Evolutionary conservation across 306 rosid species (phyloP), one percentile per base, ranked within the genome.

Genomic region (Elaeagnus macrophylla): DNA sequence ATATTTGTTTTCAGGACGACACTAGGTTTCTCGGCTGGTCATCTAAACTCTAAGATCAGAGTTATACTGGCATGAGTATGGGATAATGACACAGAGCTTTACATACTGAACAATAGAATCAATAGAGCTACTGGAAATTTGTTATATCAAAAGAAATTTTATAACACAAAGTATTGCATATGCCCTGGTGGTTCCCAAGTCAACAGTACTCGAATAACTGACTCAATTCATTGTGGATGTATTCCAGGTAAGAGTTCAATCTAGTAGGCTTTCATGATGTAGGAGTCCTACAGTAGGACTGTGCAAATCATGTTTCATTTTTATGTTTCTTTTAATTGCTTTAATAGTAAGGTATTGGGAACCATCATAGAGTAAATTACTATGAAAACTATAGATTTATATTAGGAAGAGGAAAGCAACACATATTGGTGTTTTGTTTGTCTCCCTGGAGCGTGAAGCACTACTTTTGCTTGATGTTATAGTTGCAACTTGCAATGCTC

Each of bases 121-220:
- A 87, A 72, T 43, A 82, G 99, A 71, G 96, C 99, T 39, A 75
- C 67, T 38, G 99, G 96, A 66, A 86, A 71, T 60, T 71, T 87
- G 65, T 62, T 80, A 48, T 91, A 91, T 72, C 99, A 91, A 67
- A 84, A 84, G 77, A 78, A 82, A 74, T 91, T 91, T 64, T 91
- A 91, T 69, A 75, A 61, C 50, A 91, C 80, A 39, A 91, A 84
- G 68, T 87, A 82, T 67, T 91, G 96, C 72, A 84, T 91, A 62
- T 91, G 99, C 75, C 99, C 99, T 46, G 96, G 99, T 43, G 99
- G 99, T 60, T 91, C 99, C 38, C 96, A 91, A 73, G 99, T 91
- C 59, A 91, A 91, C 61, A 91, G 99, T 72, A 96, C 99, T 60
- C 96, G 99, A 39, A 83, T 85, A 64, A 66, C 89, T 36, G 99